A percentile compares a stretch with the other conserved stretches of the same genome.
phyloP scores from a whole-genome alignment of 805 yeast species.

The Pichia eremophila region DNA sequence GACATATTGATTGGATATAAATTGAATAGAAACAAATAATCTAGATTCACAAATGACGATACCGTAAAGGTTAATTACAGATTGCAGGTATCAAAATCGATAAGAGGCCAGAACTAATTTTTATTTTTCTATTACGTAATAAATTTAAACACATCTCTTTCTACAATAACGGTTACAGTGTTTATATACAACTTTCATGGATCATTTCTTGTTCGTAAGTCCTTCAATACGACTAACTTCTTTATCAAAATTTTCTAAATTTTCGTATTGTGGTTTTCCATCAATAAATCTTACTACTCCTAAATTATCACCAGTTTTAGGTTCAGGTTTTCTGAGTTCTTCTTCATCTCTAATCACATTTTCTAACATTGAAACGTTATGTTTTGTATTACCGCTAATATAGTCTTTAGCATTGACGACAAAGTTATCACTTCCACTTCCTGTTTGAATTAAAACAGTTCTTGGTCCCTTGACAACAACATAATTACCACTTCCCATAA shows the following conservation, averaged over 20 bases:
- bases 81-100: too few relatives aligned
- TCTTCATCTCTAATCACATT: conserved; percentile 13
- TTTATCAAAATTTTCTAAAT: conserved; percentile 33
- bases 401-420: conserved; percentile 3
- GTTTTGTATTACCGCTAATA: neutral
- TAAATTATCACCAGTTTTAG: conserved; percentile 34
- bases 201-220: conserved; percentile 6
- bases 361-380: conserved; percentile 15
- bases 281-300: conserved; percentile 37
- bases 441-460: conserved; percentile 38
- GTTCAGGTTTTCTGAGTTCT: conserved; percentile 15
- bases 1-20: conserved; percentile 20
- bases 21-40: too few relatives aligned
- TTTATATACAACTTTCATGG: too few relatives aligned
- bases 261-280: conserved; percentile 34
- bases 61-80: too few relatives aligned
- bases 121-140: too few relatives aligned
- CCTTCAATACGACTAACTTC: conserved; percentile 27
- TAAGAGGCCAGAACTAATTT: too few relatives aligned
- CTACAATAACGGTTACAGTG: too few relatives aligned
- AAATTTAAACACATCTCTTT: too few relatives aligned
- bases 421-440: conserved; percentile 23
- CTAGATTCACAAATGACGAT: too few relatives aligned
- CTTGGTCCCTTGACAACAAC: conserved; percentile 49
- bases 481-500: conserved; percentile 33